phyloP scores from a whole-genome alignment of 2,329 filamentous ascomycete genomes.

The Didymella arachidicola region DNA sequence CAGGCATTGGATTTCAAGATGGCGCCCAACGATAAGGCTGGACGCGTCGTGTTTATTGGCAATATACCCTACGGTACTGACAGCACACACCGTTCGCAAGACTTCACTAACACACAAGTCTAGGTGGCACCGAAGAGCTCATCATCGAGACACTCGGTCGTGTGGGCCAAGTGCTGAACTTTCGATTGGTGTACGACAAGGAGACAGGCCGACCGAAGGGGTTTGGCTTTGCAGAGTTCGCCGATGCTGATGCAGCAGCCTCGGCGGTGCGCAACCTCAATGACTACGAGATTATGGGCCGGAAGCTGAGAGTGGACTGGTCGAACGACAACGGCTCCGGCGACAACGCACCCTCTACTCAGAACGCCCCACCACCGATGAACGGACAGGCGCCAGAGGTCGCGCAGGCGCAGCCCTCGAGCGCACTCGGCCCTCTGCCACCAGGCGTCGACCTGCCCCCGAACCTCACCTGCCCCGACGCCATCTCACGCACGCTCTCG shows the following conservation, averaged over 20 bases:
- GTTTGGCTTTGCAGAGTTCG: constrained; percentile 96
- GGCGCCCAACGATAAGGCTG: constrained; percentile 68
- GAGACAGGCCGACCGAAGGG: constrained; percentile 95
- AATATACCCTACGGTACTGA: constrained; percentile 82
- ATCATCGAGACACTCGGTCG: constrained; percentile 93
- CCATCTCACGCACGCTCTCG: constrained; percentile 88
- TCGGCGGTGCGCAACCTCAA: constrained; percentile 95
- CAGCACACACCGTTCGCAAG: constrained; percentile 4
- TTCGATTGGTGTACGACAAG: constrained; percentile 92
- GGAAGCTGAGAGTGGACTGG: constrained; percentile 94
- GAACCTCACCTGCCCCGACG: constrained; percentile 83
- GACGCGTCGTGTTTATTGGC: constrained; percentile 82
- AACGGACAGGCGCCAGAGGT: constrained; percentile 55
- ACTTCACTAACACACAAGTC: constrained; percentile 24
- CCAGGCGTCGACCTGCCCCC: constrained; percentile 83
- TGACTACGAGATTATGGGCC: constrained; percentile 92
- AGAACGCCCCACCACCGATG: constrained; percentile 56
- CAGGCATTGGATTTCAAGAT: constrained; percentile 24
- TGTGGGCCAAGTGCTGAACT: constrained; percentile 88
- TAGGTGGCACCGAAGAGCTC: constrained; percentile 93
- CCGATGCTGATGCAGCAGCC: constrained; percentile 88
- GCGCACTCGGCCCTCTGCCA: constrained; percentile 78
- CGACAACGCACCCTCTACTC: constrained; percentile 57
- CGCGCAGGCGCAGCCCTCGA: constrained; percentile 53
- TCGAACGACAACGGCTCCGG: constrained; percentile 86